phyloP scores from a whole-genome alignment of 2,329 filamentous ascomycete species.

The Claviceps pazoutovae region DNA sequence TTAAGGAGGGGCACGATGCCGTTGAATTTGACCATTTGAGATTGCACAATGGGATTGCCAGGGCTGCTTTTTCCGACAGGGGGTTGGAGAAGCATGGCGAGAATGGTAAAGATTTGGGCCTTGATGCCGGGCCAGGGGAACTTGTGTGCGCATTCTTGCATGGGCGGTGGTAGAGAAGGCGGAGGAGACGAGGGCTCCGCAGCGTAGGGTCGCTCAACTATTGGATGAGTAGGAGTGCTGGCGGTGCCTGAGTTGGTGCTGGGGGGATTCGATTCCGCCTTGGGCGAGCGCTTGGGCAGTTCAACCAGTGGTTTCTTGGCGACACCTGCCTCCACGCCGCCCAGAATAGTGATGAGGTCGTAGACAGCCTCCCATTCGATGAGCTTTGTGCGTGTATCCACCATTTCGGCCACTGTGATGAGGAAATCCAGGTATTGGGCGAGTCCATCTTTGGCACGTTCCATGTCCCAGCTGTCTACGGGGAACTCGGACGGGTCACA shows the following conservation, averaged over 20 bases:
- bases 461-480: conserved; percentile 94
- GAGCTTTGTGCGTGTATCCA: conserved; percentile 68
- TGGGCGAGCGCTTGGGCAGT: conserved; percentile 18
- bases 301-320: conserved; percentile 61
- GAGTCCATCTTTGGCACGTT: conserved; percentile 86
- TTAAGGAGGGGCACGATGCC: conserved; percentile 80
- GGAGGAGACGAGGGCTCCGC: conserved; percentile 15
- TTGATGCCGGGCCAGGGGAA: conserved; percentile 67
- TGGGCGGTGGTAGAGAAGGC: conserved; percentile 25
- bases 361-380: conserved; percentile 87
- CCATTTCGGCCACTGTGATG: conserved; percentile 73
- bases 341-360: conserved; percentile 75
- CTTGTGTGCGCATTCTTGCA: conserved; percentile 51
- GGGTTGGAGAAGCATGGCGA: conserved; percentile 81
- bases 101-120: conserved; percentile 79
- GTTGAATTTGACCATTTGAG: conserved; percentile 71
- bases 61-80: conserved; percentile 46
- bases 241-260: conserved; percentile 13
- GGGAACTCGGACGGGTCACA: conserved; percentile 78
- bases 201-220: conserved; percentile 53
- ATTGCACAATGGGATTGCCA: conserved; percentile 63
- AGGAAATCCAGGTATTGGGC: conserved; percentile 93
- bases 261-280: conserved; percentile 15
- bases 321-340: conserved; percentile 76
- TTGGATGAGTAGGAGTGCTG: conserved; percentile 11